These are phyloP conservation scores for Mastigamoeba balamuthi DNA, from an alignment of 78 protist species.

Conservation along the genomic window DNA sequence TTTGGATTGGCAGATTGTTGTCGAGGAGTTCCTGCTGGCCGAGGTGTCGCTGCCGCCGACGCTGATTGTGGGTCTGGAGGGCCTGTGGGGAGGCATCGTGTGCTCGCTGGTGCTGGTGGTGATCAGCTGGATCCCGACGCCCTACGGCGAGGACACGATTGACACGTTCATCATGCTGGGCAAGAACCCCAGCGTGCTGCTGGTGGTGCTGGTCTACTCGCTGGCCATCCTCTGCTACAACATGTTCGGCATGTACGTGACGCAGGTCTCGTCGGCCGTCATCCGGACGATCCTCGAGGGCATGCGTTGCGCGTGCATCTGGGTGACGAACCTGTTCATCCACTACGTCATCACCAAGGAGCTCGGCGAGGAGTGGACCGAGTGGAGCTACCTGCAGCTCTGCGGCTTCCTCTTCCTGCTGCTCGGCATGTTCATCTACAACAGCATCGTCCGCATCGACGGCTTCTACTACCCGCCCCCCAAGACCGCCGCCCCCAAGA, in stretches of 20 bases:
- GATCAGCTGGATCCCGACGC: not conserved
- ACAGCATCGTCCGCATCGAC: not conserved
- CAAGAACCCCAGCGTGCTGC: not conserved
- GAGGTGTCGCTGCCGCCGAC: not conserved
- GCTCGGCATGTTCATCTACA: constrained; percentile 3
- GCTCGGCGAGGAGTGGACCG: constrained; percentile 8
- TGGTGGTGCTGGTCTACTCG: not conserved
- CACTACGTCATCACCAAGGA: not conserved
- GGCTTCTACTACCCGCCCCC: not conserved
- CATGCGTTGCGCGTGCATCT: constrained; percentile 2
- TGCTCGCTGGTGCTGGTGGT: not conserved
- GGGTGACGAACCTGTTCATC: constrained; percentile 14
- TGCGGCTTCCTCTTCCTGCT: constrained; percentile 20
- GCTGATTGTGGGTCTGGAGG: constrained; percentile 3
- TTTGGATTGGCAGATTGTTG: too few species aligned
- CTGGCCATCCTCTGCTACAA: constrained; percentile 12
- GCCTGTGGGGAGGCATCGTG: not conserved
- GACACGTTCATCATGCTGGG: not conserved
- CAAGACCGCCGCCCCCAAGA: too few species aligned
- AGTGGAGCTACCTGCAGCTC: constrained; percentile 14
- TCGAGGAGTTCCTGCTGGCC: not conserved
- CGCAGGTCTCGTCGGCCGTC: constrained; percentile 9
- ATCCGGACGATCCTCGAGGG: constrained; percentile 18
- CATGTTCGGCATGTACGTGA: constrained; percentile 24
- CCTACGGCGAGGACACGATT: not conserved